A percentile compares a stretch with the other conserved stretches of the same genome.
phyloP scores from a whole-genome alignment of 257 asterid species.

The Cynanchum wilfordii region DNA sequence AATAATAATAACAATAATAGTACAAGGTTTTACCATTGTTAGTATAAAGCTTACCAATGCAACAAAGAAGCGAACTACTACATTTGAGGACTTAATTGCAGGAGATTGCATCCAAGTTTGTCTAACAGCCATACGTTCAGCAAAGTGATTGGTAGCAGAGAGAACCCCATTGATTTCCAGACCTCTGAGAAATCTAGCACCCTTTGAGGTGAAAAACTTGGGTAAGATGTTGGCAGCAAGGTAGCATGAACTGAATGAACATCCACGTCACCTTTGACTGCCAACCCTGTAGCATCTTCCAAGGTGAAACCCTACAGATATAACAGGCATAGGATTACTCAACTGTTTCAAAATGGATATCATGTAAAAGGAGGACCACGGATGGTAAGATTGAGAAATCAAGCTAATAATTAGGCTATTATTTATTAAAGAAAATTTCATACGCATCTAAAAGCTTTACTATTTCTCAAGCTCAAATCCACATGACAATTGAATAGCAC shows the following conservation, averaged over 20 bases:
- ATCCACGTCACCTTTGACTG: constrained; percentile 84
- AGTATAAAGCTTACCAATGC: constrained; percentile 64
- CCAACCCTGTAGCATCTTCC: constrained; percentile 97
- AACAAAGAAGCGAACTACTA: constrained; percentile 88
- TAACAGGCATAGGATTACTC: constrained; percentile 10
- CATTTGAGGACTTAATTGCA: constrained; percentile 56
- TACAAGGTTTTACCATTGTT: too few relatives aligned
- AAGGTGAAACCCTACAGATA: constrained; percentile 76
- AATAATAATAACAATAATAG: background rate
- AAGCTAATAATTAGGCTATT: too few relatives aligned
- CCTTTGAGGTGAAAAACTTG: constrained; percentile 86
- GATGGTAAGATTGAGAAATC: too few relatives aligned
- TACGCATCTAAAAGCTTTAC: background rate
- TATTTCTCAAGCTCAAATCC: background rate
- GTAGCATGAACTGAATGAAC: constrained; percentile 87
- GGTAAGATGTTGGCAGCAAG: constrained; percentile 89
- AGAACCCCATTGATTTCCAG: constrained; percentile 93
- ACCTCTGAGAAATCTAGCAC: constrained; percentile 65
- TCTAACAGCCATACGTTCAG: constrained; percentile 97
- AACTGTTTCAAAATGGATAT: background rate
- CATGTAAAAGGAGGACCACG: too few relatives aligned
- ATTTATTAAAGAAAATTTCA: too few relatives aligned
- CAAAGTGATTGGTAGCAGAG: constrained; percentile 95
- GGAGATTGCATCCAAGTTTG: constrained; percentile 94
- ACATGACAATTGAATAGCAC: background rate